Evolutionary conservation across 306 rosid genomes (phyloP).

Genomic region (Cucumis hystrix): DNA sequence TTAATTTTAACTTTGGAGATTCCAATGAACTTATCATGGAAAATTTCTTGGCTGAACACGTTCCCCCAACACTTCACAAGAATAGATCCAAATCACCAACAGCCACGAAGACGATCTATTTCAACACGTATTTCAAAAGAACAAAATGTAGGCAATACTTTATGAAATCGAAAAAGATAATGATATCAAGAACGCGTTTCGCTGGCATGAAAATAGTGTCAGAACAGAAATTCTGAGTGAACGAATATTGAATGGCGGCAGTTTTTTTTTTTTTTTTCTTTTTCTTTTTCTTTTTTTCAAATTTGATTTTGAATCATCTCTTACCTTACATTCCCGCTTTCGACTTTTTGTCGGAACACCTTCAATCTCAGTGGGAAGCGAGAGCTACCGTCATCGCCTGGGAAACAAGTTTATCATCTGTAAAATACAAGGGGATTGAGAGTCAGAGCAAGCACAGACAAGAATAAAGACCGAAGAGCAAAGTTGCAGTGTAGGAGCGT

Average conservation of each 20-base stretch:
- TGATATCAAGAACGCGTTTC: not conserved
- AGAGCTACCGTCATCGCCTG: not conserved
- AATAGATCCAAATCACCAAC: not conserved
- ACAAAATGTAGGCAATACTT: too few relatives aligned
- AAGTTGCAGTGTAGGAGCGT: too few relatives aligned
- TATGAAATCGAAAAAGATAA: not conserved
- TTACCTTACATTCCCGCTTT: not conserved
- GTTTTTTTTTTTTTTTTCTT: not conserved
- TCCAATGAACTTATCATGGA: not conserved
- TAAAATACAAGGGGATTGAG: not conserved
- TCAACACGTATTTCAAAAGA: not conserved
- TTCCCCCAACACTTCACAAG: not conserved
- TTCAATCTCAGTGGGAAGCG: not conserved
- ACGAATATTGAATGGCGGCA: not conserved
- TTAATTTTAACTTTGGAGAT: not conserved
- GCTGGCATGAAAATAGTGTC: not conserved
- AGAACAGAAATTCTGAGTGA: not conserved
- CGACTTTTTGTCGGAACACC: not conserved
- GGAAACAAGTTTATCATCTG: not conserved
- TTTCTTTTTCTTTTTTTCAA: not conserved
- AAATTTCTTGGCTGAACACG: not conserved
- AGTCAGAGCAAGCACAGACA: not conserved
- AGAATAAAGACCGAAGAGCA: too few relatives aligned
- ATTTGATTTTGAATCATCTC: not conserved
- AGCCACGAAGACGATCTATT: not conserved